phyloP scores from a whole-genome alignment of 2,329 filamentous ascomycete genomes.

The Exophiala sp. region DNA sequence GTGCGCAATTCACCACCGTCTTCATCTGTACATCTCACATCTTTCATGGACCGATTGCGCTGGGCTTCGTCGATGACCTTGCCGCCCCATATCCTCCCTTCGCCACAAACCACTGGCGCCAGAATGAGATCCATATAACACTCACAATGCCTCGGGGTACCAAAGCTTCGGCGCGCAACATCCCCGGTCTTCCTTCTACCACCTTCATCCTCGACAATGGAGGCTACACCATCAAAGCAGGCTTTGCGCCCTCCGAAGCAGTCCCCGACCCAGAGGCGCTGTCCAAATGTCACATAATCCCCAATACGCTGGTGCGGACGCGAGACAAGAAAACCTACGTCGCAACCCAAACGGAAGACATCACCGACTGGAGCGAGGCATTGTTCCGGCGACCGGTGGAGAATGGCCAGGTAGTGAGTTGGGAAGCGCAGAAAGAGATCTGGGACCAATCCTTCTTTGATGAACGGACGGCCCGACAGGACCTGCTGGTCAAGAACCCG shows the following conservation, averaged over 20 bases:
- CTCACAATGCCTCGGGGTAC: constrained; percentile 29
- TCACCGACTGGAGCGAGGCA: constrained; percentile 84
- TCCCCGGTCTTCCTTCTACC: constrained; percentile 49
- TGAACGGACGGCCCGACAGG: constrained; percentile 55
- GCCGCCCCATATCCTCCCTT: not conserved
- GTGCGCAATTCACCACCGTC: not conserved
- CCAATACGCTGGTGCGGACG: constrained; percentile 83
- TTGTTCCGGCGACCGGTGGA: constrained; percentile 84
- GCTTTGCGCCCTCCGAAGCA: constrained; percentile 53
- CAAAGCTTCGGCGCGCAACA: constrained; percentile 50
- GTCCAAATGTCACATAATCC: constrained; percentile 60
- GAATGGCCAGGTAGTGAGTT: constrained; percentile 91
- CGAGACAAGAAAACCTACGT: constrained; percentile 74
- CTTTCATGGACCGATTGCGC: too few species aligned
- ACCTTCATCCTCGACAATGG: constrained; percentile 94
- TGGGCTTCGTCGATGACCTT: not conserved
- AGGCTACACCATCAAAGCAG: constrained; percentile 84
- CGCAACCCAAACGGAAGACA: constrained; percentile 68
- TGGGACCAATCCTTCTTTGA: constrained; percentile 88
- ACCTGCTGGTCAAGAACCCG: constrained; percentile 52
- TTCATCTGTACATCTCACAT: too few species aligned
- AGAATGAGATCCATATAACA: not conserved
- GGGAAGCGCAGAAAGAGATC: constrained; percentile 91
- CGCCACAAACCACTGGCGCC: too few species aligned
- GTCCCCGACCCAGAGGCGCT: constrained; percentile 40